Evolutionary conservation across 495 filamentous ascomycete species (phyloP).

Genomic region (Daldinia caldariorum): DNA sequence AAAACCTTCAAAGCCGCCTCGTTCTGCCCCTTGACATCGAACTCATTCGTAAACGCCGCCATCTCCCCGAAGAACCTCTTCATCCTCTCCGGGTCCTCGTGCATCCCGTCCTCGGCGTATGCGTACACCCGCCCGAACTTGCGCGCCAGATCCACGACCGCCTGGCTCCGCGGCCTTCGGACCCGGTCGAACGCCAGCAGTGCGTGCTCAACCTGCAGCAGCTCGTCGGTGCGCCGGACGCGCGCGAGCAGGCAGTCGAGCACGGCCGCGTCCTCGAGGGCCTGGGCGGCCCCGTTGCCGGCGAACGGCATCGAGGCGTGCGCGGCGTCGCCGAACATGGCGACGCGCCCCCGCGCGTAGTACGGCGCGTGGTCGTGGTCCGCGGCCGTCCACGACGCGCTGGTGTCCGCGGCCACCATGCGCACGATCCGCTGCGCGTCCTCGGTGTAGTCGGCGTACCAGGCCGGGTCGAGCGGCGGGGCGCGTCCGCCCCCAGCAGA

Average conservation of each 20-base stretch:
- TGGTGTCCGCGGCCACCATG: slow-evolving; percentile 48
- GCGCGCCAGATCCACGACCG: slow-evolving; percentile 46
- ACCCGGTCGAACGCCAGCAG: slow-evolving; percentile 45
- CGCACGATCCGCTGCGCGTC: slow-evolving; percentile 49
- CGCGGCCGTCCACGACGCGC: slow-evolving; percentile 48
- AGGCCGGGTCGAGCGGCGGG: slow-evolving; percentile 37
- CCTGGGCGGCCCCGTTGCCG: slow-evolving; percentile 67
- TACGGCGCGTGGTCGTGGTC: slow-evolving; percentile 65
- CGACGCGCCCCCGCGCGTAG: slow-evolving; percentile 58
- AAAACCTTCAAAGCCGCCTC: slow-evolving; percentile 41
- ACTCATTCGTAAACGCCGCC: slow-evolving; percentile 49
- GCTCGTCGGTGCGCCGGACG: slow-evolving; percentile 5
- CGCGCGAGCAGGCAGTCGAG: slow-evolving; percentile 49
- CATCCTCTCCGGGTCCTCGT: slow-evolving; percentile 49
- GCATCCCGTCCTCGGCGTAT: slow-evolving; percentile 47
- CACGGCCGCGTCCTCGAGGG: slow-evolving; percentile 67
- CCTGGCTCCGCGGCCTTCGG: slow-evolving; percentile 48
- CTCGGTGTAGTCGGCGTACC: slow-evolving; percentile 49
- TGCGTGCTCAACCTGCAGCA: slow-evolving; percentile 35
- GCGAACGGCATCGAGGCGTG: slow-evolving; percentile 68
- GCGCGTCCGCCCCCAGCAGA: not conserved
- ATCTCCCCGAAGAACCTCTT: slow-evolving; percentile 44
- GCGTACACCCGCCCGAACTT: slow-evolving; percentile 51
- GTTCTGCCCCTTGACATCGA: slow-evolving; percentile 49
- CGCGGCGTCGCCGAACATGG: slow-evolving; percentile 67